Percentiles rank a stretch among this genome's conserved stretches.
Evolutionary conservation across 1,284 basidiomycete species (phyloP).

Genomic region (Meripilus lineatus): DNA sequence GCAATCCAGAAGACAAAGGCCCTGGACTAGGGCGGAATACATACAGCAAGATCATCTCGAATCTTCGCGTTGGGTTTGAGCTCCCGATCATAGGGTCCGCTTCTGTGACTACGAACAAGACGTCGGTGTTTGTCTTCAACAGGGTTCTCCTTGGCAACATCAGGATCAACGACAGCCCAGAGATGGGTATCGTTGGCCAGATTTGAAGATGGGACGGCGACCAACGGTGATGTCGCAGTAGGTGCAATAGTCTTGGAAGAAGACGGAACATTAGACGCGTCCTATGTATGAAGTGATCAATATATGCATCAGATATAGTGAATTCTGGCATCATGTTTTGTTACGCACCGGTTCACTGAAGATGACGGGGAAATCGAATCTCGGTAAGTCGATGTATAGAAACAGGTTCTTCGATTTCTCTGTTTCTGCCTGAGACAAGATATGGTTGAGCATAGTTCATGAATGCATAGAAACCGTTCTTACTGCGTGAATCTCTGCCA

Average conservation of each 20-base stretch:
- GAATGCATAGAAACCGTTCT: constrained; percentile 22
- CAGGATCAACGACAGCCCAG: constrained; percentile 93
- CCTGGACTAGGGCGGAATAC: constrained; percentile 22
- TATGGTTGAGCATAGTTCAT: constrained; percentile 1
- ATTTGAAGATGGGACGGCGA: constrained; percentile 37
- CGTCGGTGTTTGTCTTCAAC: constrained; percentile 97
- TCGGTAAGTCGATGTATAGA: constrained; percentile 91
- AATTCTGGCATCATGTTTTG: too few species aligned
- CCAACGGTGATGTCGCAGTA: constrained; percentile 18
- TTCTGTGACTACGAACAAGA: constrained; percentile 90
- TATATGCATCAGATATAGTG: too few species aligned
- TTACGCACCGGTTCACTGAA: constrained; percentile 81
- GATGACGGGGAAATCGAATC: constrained; percentile 98
- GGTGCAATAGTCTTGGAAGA: constrained; percentile 30
- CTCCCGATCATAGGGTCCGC: constrained; percentile 92
- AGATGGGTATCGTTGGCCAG: constrained; percentile 63
- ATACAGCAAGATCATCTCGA: constrained; percentile 87
- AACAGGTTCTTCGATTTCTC: constrained; percentile 88
- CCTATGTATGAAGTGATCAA: constrained; percentile 20
- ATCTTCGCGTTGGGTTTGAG: constrained; percentile 96
- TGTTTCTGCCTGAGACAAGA: constrained; percentile 62
- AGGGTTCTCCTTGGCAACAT: constrained; percentile 86
- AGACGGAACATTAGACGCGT: constrained; percentile 32
- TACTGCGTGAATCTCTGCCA: constrained; percentile 90
- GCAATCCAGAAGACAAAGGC: constrained; percentile 1